Evolutionary conservation across 2,329 filamentous ascomycete species (phyloP).

Genomic region (Apiospora phragmitis): DNA sequence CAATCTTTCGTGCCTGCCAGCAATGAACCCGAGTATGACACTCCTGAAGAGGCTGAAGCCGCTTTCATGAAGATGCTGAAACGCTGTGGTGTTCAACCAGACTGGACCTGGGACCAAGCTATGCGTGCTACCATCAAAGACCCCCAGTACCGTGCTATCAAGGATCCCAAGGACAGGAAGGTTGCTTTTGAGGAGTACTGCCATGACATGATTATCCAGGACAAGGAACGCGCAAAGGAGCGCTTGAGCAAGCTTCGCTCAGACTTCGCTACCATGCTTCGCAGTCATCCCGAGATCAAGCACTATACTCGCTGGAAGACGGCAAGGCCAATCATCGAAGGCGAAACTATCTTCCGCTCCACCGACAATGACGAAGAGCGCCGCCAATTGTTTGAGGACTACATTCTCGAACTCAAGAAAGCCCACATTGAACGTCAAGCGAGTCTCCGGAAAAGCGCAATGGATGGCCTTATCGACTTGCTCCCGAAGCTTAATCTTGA

Average conservation of each 20-base stretch:
- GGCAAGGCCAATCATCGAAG: conserved; percentile 88
- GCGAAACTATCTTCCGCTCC: conserved; percentile 92
- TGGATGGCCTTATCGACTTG: conserved; percentile 79
- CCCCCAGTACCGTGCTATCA: conserved; percentile 88
- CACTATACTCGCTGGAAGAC: conserved; percentile 98
- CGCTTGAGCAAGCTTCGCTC: conserved; percentile 85
- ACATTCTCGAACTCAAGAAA: conserved; percentile 82
- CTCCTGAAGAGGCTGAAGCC: conserved; percentile 83
- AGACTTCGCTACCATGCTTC: conserved; percentile 95
- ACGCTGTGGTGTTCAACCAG: conserved; percentile 80
- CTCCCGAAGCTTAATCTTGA: conserved; percentile 81
- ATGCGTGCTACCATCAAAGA: conserved; percentile 86
- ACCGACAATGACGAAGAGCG: conserved; percentile 86
- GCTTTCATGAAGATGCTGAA: conserved; percentile 91
- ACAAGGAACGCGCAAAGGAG: conserved; percentile 93
- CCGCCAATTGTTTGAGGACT: conserved; percentile 89
- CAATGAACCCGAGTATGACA: conserved; percentile 76
- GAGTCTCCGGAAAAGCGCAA: conserved; percentile 72
- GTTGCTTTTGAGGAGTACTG: conserved; percentile 94
- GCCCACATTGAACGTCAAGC: conserved; percentile 75
- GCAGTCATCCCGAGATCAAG: conserved; percentile 94
- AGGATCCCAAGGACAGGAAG: conserved; percentile 88
- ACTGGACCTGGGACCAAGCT: conserved; percentile 91
- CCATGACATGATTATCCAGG: conserved; percentile 83
- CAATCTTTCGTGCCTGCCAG: conserved; percentile 62